Percentiles rank a stretch among this genome's conserved stretches.
Conservation (phyloP, 2,329 filamentous ascomycete species). For the Trichoderma afroharzianum region DNA sequence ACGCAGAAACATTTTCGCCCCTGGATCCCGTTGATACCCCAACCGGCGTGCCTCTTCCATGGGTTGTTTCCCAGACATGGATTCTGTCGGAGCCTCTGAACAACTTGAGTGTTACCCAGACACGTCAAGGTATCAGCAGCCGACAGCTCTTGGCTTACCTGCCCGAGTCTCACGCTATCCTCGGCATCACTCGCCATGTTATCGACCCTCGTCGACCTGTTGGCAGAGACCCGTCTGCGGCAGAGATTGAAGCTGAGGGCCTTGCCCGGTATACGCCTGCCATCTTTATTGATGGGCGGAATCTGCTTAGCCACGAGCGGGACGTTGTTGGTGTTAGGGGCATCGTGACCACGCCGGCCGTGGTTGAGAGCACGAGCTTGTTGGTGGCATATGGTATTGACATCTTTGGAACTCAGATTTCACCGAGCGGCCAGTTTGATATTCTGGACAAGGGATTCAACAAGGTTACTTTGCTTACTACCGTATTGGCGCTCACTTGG, state of each 20-base stretch:
- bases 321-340: conserved; percentile 73
- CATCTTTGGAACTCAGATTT: conserved; percentile 79
- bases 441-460: conserved; percentile 91
- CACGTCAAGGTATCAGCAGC: conserved; percentile 84
- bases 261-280: conserved; percentile 70
- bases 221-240: conserved; percentile 74
- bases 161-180: conserved; percentile 67
- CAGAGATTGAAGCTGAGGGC: conserved; percentile 76
- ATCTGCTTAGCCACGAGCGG: conserved; percentile 74
- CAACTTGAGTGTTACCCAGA: conserved; percentile 79
- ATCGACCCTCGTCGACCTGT: conserved; percentile 85
- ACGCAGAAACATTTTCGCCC: conserved; percentile 71
- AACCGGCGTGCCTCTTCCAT: conserved; percentile 59
- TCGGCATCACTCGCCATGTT: conserved; percentile 72
- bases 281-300: conserved; percentile 80
- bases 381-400: conserved; percentile 87
- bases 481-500: conserved; percentile 72
- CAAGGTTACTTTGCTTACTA: conserved; percentile 78
- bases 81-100: conserved; percentile 76
- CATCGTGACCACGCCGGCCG: conserved; percentile 71
- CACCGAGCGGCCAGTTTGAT: conserved; percentile 89
- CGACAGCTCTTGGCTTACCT: conserved; percentile 78
- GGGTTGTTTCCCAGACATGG: conserved; percentile 76
- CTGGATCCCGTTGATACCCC: conserved; percentile 60
- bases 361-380: conserved; percentile 88